Conservation (phyloP, 345 rosid genomes). For the Aquilaria yunnanensis region DNA sequence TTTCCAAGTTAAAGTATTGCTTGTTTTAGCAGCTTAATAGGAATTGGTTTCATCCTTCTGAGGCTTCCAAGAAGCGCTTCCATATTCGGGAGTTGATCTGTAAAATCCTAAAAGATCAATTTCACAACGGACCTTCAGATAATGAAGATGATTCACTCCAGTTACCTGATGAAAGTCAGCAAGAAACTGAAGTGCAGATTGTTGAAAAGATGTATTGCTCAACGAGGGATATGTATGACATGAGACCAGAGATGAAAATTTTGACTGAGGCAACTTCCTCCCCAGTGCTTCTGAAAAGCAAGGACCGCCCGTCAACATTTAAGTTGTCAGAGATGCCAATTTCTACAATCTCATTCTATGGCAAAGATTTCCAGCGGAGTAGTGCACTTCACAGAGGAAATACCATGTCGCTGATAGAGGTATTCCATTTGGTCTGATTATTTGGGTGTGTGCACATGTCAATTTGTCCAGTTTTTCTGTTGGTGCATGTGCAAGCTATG, state of each 20-base stretch:
- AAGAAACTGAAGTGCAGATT: slow-evolving; percentile 29
- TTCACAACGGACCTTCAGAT: slow-evolving; percentile 20
- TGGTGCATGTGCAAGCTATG: too few relatives aligned
- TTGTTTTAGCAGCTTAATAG: slow-evolving; percentile 50
- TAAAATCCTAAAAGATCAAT: slow-evolving; percentile 46
- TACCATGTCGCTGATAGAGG: slow-evolving; percentile 45
- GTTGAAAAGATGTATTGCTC: slow-evolving; percentile 27
- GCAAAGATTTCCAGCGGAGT: slow-evolving; percentile 17
- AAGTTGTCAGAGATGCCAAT: slow-evolving; percentile 32
- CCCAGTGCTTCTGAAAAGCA: slow-evolving; percentile 19
- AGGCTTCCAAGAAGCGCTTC: slow-evolving; percentile 76
- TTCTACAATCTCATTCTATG: slow-evolving; percentile 21
- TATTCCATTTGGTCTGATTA: slow-evolving; percentile 6
- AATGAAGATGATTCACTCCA: slow-evolving; percentile 26
- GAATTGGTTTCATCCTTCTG: slow-evolving; percentile 81
- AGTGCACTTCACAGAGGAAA: slow-evolving; percentile 18
- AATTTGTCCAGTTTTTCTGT: too few relatives aligned
- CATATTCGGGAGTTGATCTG: slow-evolving; percentile 56
- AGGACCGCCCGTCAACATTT: slow-evolving; percentile 33
- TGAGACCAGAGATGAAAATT: slow-evolving; percentile 24
- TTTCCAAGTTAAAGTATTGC: neutral
- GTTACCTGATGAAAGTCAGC: slow-evolving; percentile 24
- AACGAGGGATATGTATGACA: slow-evolving; percentile 20
- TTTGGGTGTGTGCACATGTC: too few relatives aligned
- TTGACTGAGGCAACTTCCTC: slow-evolving; percentile 24